Conservation (phyloP, 1,284 basidiomycete genomes). For the Ganoderma boninense region DNA sequence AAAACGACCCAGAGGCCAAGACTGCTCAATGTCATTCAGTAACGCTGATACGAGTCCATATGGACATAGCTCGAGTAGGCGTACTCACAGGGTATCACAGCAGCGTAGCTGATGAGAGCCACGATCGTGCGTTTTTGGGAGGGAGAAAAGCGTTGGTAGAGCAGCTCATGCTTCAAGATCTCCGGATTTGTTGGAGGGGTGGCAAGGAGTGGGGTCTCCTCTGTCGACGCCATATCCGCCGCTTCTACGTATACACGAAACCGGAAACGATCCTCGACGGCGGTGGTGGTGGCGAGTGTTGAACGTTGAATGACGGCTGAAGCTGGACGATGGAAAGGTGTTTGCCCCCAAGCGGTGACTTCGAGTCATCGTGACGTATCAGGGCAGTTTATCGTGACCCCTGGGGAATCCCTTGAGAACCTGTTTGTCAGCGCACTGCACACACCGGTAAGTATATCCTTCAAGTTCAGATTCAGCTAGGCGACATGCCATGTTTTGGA, state of each 20-base stretch:
- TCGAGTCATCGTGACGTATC: background rate
- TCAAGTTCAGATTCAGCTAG: too few relatives aligned
- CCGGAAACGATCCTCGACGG: too few relatives aligned
- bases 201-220: constrained; percentile 32
- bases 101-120: constrained; percentile 59
- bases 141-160: constrained; percentile 36
- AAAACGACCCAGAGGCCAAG: constrained; percentile 72
- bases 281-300: too few relatives aligned
- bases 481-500: background rate
- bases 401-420: background rate
- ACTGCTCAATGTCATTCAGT: constrained; percentile 50
- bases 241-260: too few relatives aligned
- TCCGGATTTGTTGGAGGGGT: constrained; percentile 16
- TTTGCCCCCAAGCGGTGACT: too few relatives aligned
- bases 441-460: background rate
- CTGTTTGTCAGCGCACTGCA: background rate
- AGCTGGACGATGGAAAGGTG: too few relatives aligned
- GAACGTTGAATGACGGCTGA: too few relatives aligned
- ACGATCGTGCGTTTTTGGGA: constrained; percentile 57
- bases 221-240: constrained; percentile 17
- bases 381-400: background rate
- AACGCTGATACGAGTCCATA: background rate
- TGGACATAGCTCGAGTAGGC: background rate
- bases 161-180: constrained; percentile 31
- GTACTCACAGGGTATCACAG: constrained; percentile 58